phyloP scores from a whole-genome alignment of 495 filamentous ascomycete species.

The Penicillium angulare region DNA sequence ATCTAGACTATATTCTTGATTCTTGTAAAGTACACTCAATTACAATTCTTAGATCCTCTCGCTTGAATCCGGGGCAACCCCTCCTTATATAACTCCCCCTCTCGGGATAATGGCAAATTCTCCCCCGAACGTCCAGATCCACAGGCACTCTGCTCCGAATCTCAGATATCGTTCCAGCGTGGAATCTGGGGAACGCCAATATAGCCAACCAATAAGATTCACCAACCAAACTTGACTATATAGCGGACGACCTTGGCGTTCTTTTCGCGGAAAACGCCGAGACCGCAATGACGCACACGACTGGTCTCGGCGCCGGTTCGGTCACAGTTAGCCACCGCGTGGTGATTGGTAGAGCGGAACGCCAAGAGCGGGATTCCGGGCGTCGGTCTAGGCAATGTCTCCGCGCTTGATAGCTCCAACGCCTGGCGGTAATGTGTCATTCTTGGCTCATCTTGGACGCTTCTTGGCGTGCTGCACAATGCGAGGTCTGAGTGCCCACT shows the following conservation, averaged over 20 bases:
- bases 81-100: conserved; percentile 18
- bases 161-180: background rate
- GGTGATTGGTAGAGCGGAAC: conserved; percentile 23
- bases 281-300: conserved; percentile 29
- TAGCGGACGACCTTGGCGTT: conserved; percentile 20
- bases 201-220: conserved; percentile 7
- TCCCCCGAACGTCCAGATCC: background rate
- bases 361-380: conserved; percentile 38
- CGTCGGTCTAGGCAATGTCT: conserved; percentile 13
- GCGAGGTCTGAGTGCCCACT: conserved; percentile 25
- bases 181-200: conserved; percentile 15
- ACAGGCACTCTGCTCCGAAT: conserved; percentile 6
- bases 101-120: conserved; percentile 17
- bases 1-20: conserved; percentile 7
- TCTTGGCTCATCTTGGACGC: conserved; percentile 22
- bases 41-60: background rate
- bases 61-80: background rate
- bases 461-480: conserved; percentile 28
- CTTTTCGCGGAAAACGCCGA: background rate
- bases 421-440: conserved; percentile 13
- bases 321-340: conserved; percentile 7
- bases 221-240: conserved; percentile 6
- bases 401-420: conserved; percentile 16
- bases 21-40: conserved; percentile 12
- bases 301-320: conserved; percentile 23